Evolutionary conservation across 2,329 filamentous ascomycete genomes (phyloP).

Genomic region (Botrytis fabae): DNA sequence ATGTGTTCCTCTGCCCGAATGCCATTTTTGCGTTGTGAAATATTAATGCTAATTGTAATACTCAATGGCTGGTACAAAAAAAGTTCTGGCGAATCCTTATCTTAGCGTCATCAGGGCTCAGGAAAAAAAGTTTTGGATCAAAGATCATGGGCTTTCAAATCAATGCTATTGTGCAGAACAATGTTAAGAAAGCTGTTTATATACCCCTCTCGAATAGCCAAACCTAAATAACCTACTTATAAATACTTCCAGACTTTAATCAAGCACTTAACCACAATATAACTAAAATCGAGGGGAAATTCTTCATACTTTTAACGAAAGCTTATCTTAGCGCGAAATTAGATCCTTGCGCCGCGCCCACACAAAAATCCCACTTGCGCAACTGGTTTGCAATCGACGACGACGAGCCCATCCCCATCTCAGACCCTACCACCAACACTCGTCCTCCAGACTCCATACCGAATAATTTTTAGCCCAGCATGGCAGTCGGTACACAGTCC

Average conservation of each 20-base stretch:
- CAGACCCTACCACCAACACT: constrained; percentile 13
- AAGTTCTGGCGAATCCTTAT: constrained; percentile 24
- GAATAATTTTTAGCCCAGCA: constrained; percentile 54
- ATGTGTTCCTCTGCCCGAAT: constrained; percentile 26
- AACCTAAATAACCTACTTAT: neutral
- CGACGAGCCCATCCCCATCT: constrained; percentile 20
- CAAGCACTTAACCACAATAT: neutral
- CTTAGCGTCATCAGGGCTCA: constrained; percentile 26
- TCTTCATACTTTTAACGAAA: constrained; percentile 23
- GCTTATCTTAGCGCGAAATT: constrained; percentile 52
- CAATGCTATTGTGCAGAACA: constrained; percentile 13
- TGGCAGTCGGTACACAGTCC: constrained; percentile 74
- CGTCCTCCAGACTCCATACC: constrained; percentile 21
- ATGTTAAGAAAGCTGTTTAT: neutral
- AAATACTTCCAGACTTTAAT: neutral
- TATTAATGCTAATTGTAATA: neutral
- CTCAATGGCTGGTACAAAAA: constrained; percentile 17
- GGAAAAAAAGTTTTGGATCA: neutral
- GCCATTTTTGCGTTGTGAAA: constrained; percentile 27
- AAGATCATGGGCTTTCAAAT: constrained; percentile 12
- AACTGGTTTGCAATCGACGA: constrained; percentile 23
- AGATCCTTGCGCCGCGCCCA: constrained; percentile 25
- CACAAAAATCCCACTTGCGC: constrained; percentile 26
- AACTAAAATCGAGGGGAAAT: constrained; percentile 19
- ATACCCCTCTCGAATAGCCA: neutral